These are phyloP conservation scores for Pseudogymnoascus sp. DNA, from an alignment of 2,329 filamentous ascomycete genomes.

Conservation along the genomic window DNA sequence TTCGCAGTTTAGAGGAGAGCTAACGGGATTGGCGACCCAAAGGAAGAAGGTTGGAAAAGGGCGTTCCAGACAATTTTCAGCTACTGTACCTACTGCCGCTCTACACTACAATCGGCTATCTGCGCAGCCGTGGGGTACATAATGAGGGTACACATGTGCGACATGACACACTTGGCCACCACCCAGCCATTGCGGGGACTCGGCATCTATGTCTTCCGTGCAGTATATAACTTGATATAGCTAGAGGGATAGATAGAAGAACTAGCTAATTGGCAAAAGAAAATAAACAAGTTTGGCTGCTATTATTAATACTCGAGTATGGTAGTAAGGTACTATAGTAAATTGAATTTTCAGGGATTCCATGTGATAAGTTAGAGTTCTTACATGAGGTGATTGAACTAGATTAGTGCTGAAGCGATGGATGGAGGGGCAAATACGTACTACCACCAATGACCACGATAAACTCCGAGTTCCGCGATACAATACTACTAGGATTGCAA, in stretches of 20 bases:
- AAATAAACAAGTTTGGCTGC: not conserved
- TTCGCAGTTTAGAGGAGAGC: not conserved
- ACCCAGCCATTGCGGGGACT: not conserved
- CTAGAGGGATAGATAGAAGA: not conserved
- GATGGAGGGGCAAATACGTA: conserved; percentile 2
- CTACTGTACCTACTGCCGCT: too few relatives aligned
- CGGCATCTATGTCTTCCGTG: not conserved
- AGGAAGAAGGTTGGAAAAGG: conserved; percentile 8
- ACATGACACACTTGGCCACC: not conserved
- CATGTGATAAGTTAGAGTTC: conserved; percentile 7
- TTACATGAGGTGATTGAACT: conserved; percentile 1
- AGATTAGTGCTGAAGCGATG: conserved; percentile 1
- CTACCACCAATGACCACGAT: too few relatives aligned
- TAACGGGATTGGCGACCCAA: conserved; percentile 5
- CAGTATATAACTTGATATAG: conserved; percentile 4
- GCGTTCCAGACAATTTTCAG: not conserved
- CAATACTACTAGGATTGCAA: not conserved
- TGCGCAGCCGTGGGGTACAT: not conserved
- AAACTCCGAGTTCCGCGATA: conserved; percentile 8
- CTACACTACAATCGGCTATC: not conserved
- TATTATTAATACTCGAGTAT: not conserved
- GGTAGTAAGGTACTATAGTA: too few relatives aligned
- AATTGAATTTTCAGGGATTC: not conserved
- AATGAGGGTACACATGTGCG: not conserved
- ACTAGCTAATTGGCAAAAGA: not conserved